Conservation (phyloP, 345 rosid species). For the Salix viminalis region DNA sequence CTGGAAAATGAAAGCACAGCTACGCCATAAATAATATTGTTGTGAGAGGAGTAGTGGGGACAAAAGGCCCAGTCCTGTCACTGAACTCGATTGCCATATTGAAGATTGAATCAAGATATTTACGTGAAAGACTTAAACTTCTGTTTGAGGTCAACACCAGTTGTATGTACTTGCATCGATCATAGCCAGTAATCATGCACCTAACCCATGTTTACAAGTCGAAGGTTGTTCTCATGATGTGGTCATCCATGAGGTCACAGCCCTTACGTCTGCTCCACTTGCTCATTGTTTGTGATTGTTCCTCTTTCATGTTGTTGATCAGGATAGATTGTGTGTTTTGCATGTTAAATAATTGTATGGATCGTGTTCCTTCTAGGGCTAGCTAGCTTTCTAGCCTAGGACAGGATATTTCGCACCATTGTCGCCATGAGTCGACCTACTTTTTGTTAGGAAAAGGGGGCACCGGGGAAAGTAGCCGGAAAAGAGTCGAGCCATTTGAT, state of each 20-base stretch:
- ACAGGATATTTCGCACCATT: too few species aligned
- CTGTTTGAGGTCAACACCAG: neutral
- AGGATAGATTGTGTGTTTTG: too few species aligned
- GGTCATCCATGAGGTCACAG: neutral
- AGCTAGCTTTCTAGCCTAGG: too few species aligned
- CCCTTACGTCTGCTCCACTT: neutral
- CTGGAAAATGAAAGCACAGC: neutral
- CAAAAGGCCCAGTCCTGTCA: neutral
- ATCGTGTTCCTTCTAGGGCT: too few species aligned
- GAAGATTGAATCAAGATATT: neutral
- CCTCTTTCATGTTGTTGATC: too few species aligned
- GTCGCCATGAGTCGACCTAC: neutral
- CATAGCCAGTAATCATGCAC: neutral
- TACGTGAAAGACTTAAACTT: neutral
- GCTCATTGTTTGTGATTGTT: too few species aligned
- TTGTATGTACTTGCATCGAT: neutral
- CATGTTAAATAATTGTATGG: too few species aligned
- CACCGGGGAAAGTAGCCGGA: neutral
- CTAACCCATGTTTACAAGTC: neutral
- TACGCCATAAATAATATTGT: neutral
- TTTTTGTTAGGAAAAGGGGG: neutral
- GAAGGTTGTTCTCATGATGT: neutral
- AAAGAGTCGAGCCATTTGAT: too few species aligned
- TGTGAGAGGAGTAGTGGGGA: neutral
- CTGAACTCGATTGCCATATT: neutral